These are phyloP conservation scores for Strobilomyces dryophilus DNA, from an alignment of 768 basidiomycete genomes.

Conservation along the genomic window DNA sequence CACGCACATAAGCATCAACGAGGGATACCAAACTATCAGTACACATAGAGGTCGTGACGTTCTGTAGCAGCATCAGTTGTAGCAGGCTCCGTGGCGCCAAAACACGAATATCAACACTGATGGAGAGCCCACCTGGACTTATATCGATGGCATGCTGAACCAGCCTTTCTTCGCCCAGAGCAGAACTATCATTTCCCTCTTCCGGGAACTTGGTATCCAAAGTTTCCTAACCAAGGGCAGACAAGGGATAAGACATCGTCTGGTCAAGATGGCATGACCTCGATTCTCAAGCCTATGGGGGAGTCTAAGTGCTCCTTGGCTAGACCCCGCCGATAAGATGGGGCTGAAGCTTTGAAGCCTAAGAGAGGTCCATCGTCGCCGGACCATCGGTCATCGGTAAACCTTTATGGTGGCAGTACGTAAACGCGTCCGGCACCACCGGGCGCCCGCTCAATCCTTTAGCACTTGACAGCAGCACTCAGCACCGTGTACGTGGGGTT, in stretches of 20 bases:
- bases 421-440: no score
- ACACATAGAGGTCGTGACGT: conserved; percentile 29
- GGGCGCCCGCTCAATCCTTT: no score
- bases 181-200: not conserved
- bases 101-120: conserved; percentile 15
- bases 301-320: conserved; percentile 1
- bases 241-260: not conserved
- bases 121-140: conserved; percentile 41
- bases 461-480: no score
- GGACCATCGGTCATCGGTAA: no score
- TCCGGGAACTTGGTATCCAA: conserved; percentile 5
- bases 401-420: no score
- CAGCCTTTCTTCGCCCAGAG: not conserved
- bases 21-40: not conserved
- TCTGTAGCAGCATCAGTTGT: conserved; percentile 10
- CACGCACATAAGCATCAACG: not conserved
- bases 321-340: not conserved
- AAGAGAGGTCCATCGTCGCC: not conserved
- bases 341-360: no score
- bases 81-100: not conserved
- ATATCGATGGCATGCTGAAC: conserved; percentile 11
- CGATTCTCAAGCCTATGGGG: not conserved
- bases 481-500: no score
- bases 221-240: conserved; percentile 3
- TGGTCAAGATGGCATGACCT: not conserved